Percentiles rank a stretch among this genome's conserved stretches.
Evolutionary conservation across 2,329 filamentous ascomycete genomes (phyloP).

Genomic region (Hymenoscyphus linearis): DNA sequence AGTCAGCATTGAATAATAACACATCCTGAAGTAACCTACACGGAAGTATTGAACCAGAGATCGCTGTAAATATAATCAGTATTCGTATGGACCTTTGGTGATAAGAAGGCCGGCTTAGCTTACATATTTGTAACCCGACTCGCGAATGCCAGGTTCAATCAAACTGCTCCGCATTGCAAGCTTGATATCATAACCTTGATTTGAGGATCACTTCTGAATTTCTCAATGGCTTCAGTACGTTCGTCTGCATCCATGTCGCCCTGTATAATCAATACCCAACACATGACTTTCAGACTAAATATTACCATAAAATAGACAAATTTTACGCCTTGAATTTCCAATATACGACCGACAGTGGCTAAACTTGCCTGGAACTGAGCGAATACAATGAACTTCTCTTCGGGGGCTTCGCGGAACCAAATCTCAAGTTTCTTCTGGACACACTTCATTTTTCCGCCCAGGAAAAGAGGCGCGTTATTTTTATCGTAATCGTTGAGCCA

Average conservation of each 20-base stretch:
- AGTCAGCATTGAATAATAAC: no score
- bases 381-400: conserved; percentile 53
- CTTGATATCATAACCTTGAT: conserved; percentile 42
- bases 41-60: conserved; percentile 7
- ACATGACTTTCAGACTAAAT: no score
- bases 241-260: conserved; percentile 40
- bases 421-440: conserved; percentile 28
- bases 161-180: conserved; percentile 45
- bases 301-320: conserved; percentile 32
- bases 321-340: conserved; percentile 40
- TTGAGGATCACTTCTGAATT: conserved; percentile 36
- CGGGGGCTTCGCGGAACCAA: conserved; percentile 36
- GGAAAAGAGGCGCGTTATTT: conserved; percentile 24
- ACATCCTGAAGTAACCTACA: not conserved
- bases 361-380: conserved; percentile 50
- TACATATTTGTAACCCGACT: conserved; percentile 27
- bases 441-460: conserved; percentile 33
- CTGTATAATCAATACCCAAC: conserved; percentile 29
- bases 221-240: conserved; percentile 40
- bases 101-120: no score
- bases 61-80: conserved; percentile 2
- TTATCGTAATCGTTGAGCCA: conserved; percentile 13
- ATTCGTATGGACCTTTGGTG: no score
- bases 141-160: conserved; percentile 52
- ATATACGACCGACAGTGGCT: conserved; percentile 42